A percentile compares a stretch with the other conserved stretches of the same genome.
Conservation (phyloP, 1,284 basidiomycete genomes). For the Trametes polyzona region DNA sequence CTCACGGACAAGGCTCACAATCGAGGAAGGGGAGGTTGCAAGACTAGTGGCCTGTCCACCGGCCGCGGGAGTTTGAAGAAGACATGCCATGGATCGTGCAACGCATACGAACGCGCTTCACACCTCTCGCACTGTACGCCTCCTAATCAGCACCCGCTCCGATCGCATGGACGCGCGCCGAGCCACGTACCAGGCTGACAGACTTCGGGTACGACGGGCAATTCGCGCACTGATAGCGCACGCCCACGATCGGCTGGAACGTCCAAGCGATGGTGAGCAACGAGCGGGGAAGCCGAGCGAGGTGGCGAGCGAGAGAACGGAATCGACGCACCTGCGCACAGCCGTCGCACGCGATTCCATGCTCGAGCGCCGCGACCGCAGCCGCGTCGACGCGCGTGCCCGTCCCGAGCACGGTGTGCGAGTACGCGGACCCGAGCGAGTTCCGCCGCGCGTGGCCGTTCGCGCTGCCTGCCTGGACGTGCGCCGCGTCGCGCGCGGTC, state of each 20-base stretch:
- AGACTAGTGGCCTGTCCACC: constrained; percentile 56
- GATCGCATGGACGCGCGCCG: background rate
- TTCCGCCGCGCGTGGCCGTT: constrained; percentile 48
- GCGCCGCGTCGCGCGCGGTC: constrained; percentile 75
- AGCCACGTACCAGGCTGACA: constrained; percentile 63
- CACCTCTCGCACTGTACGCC: constrained; percentile 71
- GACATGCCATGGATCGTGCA: constrained; percentile 83
- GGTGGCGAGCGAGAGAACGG: too few relatives aligned
- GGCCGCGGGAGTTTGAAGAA: constrained; percentile 87
- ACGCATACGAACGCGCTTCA: constrained; percentile 73
- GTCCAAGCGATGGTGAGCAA: background rate
- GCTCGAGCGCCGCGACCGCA: constrained; percentile 36
- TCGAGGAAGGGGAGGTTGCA: constrained; percentile 76
- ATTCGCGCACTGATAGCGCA: constrained; percentile 77
- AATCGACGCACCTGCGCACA: constrained; percentile 57
- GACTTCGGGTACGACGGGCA: constrained; percentile 67
- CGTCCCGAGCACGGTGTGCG: constrained; percentile 64
- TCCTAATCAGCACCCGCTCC: constrained; percentile 13
- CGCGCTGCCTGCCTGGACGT: constrained; percentile 40
- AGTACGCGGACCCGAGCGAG: constrained; percentile 57
- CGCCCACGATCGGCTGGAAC: constrained; percentile 63
- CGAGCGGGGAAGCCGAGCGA: background rate
- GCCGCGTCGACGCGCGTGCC: constrained; percentile 35
- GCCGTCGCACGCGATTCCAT: constrained; percentile 37
- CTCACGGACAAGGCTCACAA: constrained; percentile 51